Evolutionary conservation across 345 rosid species (phyloP).

Genomic region (Hirschfeldia incana): DNA sequence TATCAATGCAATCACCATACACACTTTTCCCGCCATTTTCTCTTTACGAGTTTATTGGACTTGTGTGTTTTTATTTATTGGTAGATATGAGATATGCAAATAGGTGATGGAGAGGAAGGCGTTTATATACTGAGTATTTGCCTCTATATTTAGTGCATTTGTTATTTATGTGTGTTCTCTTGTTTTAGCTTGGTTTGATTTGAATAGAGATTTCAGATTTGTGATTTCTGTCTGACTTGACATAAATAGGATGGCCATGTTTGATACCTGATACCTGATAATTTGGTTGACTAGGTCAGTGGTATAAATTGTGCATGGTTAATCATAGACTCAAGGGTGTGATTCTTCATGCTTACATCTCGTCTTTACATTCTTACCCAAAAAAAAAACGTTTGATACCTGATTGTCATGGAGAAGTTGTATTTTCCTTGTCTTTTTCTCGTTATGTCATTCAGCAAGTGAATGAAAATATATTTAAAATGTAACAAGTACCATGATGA

Average conservation of each 20-base stretch:
- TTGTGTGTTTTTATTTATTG: neutral
- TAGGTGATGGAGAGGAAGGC: neutral
- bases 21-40: conserved; percentile 26
- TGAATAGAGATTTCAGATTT: neutral
- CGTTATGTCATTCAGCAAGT: neutral
- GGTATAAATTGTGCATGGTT: too few species aligned
- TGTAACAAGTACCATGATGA: neutral
- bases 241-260: neutral
- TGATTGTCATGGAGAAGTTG: neutral
- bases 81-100: neutral
- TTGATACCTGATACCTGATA: neutral
- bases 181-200: conserved; percentile 1
- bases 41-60: neutral
- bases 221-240: neutral
- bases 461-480: neutral
- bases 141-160: conserved; percentile 11
- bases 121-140: neutral
- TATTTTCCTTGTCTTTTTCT: neutral
- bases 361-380: too few species aligned
- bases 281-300: too few species aligned
- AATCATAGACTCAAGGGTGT: too few species aligned
- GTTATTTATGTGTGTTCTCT: too few species aligned
- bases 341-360: too few species aligned
- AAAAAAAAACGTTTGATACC: too few species aligned
- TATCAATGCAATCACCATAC: conserved; percentile 20